Percentiles rank a stretch among this genome's conserved stretches.
These are phyloP conservation scores for Pythium brachiatum DNA, from an alignment of 352 stramenopile genomes.

Conservation along the genomic window DNA sequence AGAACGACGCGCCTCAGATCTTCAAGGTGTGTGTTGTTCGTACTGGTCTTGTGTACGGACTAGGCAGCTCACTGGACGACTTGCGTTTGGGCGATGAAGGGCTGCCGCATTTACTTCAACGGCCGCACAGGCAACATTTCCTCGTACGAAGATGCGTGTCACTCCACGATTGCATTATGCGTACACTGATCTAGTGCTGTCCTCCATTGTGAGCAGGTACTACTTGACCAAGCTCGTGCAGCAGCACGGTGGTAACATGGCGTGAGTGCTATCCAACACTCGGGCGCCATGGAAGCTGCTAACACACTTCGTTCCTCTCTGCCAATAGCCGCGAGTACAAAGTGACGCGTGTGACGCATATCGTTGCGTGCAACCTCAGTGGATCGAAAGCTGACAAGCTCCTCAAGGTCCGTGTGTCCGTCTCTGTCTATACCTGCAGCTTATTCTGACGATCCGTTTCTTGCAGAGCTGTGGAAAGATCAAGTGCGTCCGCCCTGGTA, in stretches of 20 bases:
- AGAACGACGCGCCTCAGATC: conserved; percentile 30
- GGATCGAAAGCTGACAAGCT: conserved; percentile 70
- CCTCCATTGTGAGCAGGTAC: conserved; percentile 38
- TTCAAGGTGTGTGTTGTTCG: conserved; percentile 39
- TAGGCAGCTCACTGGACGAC: not conserved
- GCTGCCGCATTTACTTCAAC: conserved; percentile 80
- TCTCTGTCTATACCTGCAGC: not conserved
- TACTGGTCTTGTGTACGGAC: too few relatives aligned
- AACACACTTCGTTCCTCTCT: not conserved
- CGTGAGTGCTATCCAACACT: conserved; percentile 28
- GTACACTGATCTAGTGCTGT: too few relatives aligned
- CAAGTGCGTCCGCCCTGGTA: conserved; percentile 69
- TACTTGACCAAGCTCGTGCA: conserved; percentile 78
- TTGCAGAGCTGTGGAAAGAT: conserved; percentile 48
- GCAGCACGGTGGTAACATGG: conserved; percentile 69
- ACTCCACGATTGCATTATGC: too few relatives aligned
- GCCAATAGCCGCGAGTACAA: conserved; percentile 18
- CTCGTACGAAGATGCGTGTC: conserved; percentile 38
- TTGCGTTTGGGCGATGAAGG: conserved; percentile 27
- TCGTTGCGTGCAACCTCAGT: conserved; percentile 76
- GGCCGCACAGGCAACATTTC: conserved; percentile 78
- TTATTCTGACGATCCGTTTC: not conserved
- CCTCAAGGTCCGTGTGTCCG: conserved; percentile 44
- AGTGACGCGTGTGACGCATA: conserved; percentile 68
- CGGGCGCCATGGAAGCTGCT: not conserved